phyloP scores from a whole-genome alignment of 495 filamentous ascomycete species.

The Aspergillus hancockii region DNA sequence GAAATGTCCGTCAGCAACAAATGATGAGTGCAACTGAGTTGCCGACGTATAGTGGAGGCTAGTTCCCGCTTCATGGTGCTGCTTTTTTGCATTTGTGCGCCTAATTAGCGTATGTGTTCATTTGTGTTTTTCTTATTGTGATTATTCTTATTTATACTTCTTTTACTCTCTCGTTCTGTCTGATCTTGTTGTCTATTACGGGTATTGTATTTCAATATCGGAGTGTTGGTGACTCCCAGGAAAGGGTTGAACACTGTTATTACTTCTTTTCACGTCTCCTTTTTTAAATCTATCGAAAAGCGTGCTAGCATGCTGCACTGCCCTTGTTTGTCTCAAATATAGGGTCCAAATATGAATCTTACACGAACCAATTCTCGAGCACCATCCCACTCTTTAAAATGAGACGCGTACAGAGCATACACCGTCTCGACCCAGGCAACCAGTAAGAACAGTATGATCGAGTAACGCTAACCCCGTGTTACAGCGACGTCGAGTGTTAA shows the following conservation, averaged over 20 bases:
- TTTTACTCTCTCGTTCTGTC: background rate
- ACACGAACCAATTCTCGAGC: background rate
- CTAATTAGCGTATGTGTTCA: conserved; percentile 19
- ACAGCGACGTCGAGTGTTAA: background rate
- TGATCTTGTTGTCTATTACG: background rate
- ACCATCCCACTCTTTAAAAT: background rate
- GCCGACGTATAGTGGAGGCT: conserved; percentile 26
- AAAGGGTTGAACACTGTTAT: background rate
- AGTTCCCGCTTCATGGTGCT: conserved; percentile 24
- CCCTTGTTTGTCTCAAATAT: conserved; percentile 1
- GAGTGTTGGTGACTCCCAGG: background rate
- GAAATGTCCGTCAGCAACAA: conserved; percentile 28
- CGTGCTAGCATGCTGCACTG: conserved; percentile 2
- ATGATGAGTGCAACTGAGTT: conserved; percentile 29
- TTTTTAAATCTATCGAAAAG: background rate
- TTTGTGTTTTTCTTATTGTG: conserved; percentile 16
- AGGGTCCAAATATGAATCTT: background rate
- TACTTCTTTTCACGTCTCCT: background rate
- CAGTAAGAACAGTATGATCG: background rate
- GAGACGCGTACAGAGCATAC: background rate
- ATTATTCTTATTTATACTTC: conserved; percentile 11
- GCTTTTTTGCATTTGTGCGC: conserved; percentile 27
- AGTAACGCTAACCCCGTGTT: background rate
- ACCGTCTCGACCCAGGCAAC: background rate
- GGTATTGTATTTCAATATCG: background rate